Percentiles rank a stretch among this genome's conserved stretches.
Evolutionary conservation across 441 rosid species (phyloP).

Genomic region (Metrosideros polymorpha): DNA sequence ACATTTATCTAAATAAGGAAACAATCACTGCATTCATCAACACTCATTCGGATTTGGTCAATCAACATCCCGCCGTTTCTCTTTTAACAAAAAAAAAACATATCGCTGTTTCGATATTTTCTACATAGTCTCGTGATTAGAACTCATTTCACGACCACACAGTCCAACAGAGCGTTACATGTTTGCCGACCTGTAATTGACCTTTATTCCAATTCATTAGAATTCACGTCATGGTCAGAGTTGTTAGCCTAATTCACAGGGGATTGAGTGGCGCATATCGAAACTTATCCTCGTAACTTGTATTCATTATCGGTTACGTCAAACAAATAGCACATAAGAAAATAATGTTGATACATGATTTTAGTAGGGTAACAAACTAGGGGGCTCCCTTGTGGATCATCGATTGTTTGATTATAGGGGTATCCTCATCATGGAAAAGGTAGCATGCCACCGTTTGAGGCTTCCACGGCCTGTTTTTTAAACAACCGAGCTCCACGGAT

Average conservation of each 20-base stretch:
- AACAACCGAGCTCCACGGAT: no score
- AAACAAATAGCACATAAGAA: background rate
- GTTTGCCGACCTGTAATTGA: rapidly evolving
- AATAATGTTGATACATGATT: background rate
- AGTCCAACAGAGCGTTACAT: rapidly evolving
- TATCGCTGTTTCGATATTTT: rapidly evolving
- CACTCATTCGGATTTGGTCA: background rate
- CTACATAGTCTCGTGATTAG: background rate
- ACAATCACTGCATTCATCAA: background rate
- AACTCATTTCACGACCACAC: background rate
- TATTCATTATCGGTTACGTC: background rate
- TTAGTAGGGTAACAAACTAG: no score
- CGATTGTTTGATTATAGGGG: no score
- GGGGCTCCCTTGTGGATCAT: no score
- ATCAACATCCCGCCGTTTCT: no score
- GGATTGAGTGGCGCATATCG: rapidly evolving
- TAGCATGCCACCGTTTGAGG: no score
- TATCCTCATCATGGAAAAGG: no score
- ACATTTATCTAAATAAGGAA: background rate
- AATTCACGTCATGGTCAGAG: rapidly evolving
- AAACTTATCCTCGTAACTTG: rapidly evolving
- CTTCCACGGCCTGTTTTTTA: no score
- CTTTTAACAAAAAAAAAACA: no score
- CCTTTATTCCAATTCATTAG: rapidly evolving
- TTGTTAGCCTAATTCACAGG: background rate